These are phyloP conservation scores for Gaeumannomyces tritici DNA, from an alignment of 2,329 filamentous ascomycete species.

Conservation along the genomic window DNA sequence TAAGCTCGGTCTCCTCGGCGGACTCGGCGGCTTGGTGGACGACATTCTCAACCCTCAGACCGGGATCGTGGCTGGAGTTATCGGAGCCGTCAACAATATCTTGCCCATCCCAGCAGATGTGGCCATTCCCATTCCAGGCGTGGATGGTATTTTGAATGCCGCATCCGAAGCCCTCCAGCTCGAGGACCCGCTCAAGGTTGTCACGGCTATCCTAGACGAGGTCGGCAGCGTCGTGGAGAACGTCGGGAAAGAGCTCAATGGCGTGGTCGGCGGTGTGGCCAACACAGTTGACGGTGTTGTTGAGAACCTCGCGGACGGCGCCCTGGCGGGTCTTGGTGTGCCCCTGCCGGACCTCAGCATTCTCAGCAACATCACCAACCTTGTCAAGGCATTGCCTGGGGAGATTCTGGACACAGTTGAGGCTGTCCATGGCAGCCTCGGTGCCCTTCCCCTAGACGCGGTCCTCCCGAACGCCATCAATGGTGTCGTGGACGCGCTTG, in stretches of 20 bases:
- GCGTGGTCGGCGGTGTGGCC: not conserved
- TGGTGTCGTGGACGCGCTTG: not conserved
- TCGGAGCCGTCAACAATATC: not conserved
- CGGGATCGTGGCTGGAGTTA: not conserved
- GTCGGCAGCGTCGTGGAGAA: not conserved
- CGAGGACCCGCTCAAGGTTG: not conserved
- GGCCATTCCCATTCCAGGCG: conserved; percentile 1
- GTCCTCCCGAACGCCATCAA: not conserved
- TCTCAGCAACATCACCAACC: not conserved
- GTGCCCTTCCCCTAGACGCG: not conserved
- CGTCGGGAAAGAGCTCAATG: not conserved
- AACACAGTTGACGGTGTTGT: not conserved
- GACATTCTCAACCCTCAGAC: not conserved
- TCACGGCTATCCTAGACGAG: not conserved
- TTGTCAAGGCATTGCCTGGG: not conserved
- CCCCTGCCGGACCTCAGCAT: conserved; percentile 1
- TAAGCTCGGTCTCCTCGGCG: conserved; percentile 2
- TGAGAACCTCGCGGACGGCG: not conserved
- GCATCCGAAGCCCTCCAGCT: not conserved
- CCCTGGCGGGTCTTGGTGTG: not conserved
- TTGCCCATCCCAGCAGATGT: not conserved
- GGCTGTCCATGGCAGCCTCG: not conserved
- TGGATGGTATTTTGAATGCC: conserved; percentile 1
- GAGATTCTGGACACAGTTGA: not conserved
- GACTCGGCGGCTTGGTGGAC: conserved; percentile 2